Base-by-base conservation (phyloP, 345 rosid genomes). In the Ricinus communis region DNA sequence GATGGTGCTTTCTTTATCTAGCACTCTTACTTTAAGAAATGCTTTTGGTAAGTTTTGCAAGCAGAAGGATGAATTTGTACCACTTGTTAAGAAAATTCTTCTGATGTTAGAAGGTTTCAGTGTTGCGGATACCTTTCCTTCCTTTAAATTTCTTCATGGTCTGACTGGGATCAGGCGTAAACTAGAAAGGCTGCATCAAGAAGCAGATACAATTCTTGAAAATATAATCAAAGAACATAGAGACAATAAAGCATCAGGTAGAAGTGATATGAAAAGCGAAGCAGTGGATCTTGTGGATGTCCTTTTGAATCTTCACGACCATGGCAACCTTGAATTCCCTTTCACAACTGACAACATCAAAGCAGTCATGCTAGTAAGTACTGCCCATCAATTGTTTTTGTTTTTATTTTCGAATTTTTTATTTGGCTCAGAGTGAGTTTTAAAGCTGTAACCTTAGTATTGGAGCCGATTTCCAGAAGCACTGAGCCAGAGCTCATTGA, bases 281-380 rank as follows among this genome's bases (percentile, higher is more conserved):
- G 30, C 4, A 28, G 21, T 13, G 11, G 54, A 46, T 24, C 53
- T 28, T 46, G 24, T 43, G 2, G 21, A 22, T 24, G 52, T 22
- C 25, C 53, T 64, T 64, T 64, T 64, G 53, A 46, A 43, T 64
- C 68, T 64, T 13, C 41, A 64, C 2, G 21, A 22, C 45, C 36
- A 64, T 10, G 36, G 33, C 14, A 8, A 43, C 5, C n/a, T 64
- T 45, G 33, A 31, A 15, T 13, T 45, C n/a, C 54, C 54, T 8
- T 24, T 64, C 12, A 64, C 53, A 43, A 45, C 52, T 0, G 49
- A 36, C 0, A 7, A 4, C 66, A 62, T 62, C 28, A 62, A 62
- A 40, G 66, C 27, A 40, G 49, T 38, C 27, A 40, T 62, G 27
- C 40, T 62, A 27, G 66, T 62, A 19, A 33, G 18, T 21, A 33